phyloP scores from a whole-genome alignment of 495 filamentous ascomycete species.

The Neurospora tetrasperma region DNA sequence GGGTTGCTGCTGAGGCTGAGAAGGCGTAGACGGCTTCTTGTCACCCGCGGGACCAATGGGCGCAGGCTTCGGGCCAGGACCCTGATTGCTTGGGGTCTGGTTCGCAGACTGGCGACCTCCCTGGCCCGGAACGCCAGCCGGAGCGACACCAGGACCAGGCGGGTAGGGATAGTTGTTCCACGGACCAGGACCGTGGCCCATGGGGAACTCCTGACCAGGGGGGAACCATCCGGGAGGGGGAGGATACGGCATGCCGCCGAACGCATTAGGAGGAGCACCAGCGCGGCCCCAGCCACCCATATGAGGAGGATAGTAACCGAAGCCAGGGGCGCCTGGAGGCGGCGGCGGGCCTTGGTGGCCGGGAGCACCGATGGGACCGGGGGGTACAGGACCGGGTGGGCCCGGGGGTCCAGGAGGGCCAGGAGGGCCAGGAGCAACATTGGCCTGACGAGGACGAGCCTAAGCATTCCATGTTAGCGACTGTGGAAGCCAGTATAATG shows the following conservation, averaged over 20 bases:
- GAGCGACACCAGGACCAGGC: conserved; percentile 37
- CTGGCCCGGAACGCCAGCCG: conserved; percentile 18
- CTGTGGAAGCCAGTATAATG: not conserved
- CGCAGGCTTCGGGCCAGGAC: conserved; percentile 34
- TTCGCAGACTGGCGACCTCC: conserved; percentile 20
- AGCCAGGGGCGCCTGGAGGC: conserved; percentile 17
- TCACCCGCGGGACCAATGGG: conserved; percentile 46
- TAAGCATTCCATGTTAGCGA: conserved; percentile 21
- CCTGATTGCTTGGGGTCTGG: conserved; percentile 28
- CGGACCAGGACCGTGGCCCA: conserved; percentile 48
- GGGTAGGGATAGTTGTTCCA: conserved; percentile 40
- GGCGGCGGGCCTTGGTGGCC: conserved; percentile 22
- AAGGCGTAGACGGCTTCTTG: conserved; percentile 30
- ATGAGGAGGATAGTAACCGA: conserved; percentile 35
- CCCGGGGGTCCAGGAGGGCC: conserved; percentile 21
- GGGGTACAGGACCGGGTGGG: conserved; percentile 16
- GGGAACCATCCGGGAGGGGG: conserved; percentile 72
- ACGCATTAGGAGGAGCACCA: conserved; percentile 29
- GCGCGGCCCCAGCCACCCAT: conserved; percentile 43
- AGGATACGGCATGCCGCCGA: conserved; percentile 37
- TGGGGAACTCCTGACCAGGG: conserved; percentile 71
- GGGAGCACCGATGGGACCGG: conserved; percentile 10
- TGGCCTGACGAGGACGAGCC: conserved; percentile 31
- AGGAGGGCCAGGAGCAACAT: conserved; percentile 20
- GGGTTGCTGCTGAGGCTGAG: conserved; percentile 1